Evolutionary conservation across 495 filamentous ascomycete species (phyloP), one percentile per base, ranked within the genome.

Genomic region (Massariosphaeria phaeospora): DNA sequence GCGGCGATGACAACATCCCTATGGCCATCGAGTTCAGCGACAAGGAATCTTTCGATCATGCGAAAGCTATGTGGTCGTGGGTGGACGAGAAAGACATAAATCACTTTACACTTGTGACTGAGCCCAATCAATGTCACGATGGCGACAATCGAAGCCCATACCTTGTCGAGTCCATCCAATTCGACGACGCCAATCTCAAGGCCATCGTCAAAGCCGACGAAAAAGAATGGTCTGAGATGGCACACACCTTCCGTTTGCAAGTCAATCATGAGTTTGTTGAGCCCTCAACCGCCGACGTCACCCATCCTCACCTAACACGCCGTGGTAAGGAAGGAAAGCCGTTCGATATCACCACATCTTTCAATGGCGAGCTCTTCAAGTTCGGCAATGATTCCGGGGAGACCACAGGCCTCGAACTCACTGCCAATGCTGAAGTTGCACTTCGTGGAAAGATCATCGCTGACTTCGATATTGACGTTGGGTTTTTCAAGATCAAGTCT

Each of bases 1-100:
- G 52, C 43, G 52, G 52, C 6, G 27, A 18, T 4, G 4, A 29
- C 4, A 20, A 15, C 10, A 2, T 20, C 24, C 33, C 52, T 11
- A 55, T 55, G 52, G 29, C 23, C 17, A 27, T 55, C 3, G 52
- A 55, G 29, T 55, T 55, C 33, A 30, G 20, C 33, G 52, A 55
- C 33, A 15, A 48, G 12, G 30, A 26, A 1, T 39, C 52, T 9
- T 55, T 47, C 43, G 27, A 55, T 11, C 48, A 55, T 24, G 52
- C 52, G 3, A 48, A 38, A 8, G 21, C 12, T 11, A 23, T 31
- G 1, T 55, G 52, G 52, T 33, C 47, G 4, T 55, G 52, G 52
- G 52, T 55, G 6, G 48, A 55, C 35, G 39, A 55, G 26, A 31
- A 55, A 21, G 52, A 47, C 18, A 34, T 34, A 31, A 55, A 55